Base-by-base conservation (phyloP, 2,329 filamentous ascomycete species). In the Parafenestella ontariensis region DNA sequence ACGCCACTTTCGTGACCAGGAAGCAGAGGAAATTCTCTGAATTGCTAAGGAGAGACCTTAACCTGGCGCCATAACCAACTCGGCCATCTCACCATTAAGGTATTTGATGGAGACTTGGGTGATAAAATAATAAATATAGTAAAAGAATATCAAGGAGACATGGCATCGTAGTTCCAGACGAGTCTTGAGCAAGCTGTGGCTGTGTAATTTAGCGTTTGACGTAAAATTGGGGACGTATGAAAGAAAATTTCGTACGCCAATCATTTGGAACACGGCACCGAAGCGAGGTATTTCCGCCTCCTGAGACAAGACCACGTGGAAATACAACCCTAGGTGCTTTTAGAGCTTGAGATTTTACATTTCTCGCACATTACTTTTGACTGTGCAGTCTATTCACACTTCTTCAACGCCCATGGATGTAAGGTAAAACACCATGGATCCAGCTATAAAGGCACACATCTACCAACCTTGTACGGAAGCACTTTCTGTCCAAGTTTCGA, bases 1-100 rank as follows among this genome's bases (percentile, higher is more conserved):
- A 52, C 57, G 72, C 72, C 69, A 72, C 67, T 74, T 74, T 73
- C 71, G 69, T 72, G 70, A 74, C 71, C 70, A 74, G 71, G 71
- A 74, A 70, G 10, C 13, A 34, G 13, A 11, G 17, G 9, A 26
- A n/a, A n/a, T n/a, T n/a, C 28, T 11, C 15, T 8, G 36, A 11
- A 18, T 17, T n/a, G n/a, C 34, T 17, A 37, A n/a, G 34, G n/a
- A 37, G 8, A 5, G 24, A 71, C 69, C 68, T 72, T 72, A 71
- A 72, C 69, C 68, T 71, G 68, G 68, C 69, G 68, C 69, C 69
- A 70, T 72, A 72, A 72, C 69, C 69, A 71, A 65, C 64, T 71
- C 65, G 68, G 68, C 68, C 68, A 71, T 68, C 66, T 70, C 65
- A 69, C 66, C 68, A 26, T 17, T 28, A 31, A 17, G 46, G n/a